Conservation (phyloP, 2,329 filamentous ascomycete genomes). For the Plenodomus lindquistii region DNA sequence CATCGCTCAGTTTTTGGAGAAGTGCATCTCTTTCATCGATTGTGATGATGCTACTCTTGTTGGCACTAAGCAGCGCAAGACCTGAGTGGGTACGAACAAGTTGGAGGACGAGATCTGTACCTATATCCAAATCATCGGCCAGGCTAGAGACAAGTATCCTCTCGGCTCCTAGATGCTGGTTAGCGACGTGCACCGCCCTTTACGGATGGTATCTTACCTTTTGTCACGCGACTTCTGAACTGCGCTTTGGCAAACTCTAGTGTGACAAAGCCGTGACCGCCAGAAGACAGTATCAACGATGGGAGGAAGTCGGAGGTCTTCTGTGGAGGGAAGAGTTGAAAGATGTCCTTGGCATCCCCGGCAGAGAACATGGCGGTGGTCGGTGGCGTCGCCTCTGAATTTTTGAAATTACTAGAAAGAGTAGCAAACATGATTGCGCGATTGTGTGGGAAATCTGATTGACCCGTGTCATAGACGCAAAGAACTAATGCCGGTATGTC, state of each 20-base stretch:
- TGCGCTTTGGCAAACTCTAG: constrained; percentile 19
- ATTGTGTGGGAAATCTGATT: background rate
- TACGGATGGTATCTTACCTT: constrained; percentile 6
- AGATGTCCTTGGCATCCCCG: constrained; percentile 37
- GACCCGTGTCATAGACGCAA: background rate
- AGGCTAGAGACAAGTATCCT: constrained; percentile 21
- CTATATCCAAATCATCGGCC: constrained; percentile 24
- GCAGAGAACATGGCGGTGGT: constrained; percentile 36
- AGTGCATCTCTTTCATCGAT: constrained; percentile 25
- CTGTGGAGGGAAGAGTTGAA: constrained; percentile 24
- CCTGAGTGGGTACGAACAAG: constrained; percentile 20
- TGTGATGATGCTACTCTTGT: constrained; percentile 28
- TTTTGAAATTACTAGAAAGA: background rate
- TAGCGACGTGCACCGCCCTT: background rate
- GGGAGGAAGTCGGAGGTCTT: constrained; percentile 13
- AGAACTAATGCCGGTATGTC: background rate
- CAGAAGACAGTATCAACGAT: constrained; percentile 22
- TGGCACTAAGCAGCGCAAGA: constrained; percentile 29
- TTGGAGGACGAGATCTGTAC: constrained; percentile 19
- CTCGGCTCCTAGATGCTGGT: constrained; percentile 11
- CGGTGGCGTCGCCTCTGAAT: background rate
- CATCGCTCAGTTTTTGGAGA: constrained; percentile 9
- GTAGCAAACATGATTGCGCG: background rate
- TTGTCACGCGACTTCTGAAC: constrained; percentile 24
- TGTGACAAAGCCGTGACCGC: constrained; percentile 33